Evolutionary conservation across 192 early-diverging fungal species (phyloP), one percentile per base, ranked within the genome.

Genomic region (Coemansia sp.): DNA sequence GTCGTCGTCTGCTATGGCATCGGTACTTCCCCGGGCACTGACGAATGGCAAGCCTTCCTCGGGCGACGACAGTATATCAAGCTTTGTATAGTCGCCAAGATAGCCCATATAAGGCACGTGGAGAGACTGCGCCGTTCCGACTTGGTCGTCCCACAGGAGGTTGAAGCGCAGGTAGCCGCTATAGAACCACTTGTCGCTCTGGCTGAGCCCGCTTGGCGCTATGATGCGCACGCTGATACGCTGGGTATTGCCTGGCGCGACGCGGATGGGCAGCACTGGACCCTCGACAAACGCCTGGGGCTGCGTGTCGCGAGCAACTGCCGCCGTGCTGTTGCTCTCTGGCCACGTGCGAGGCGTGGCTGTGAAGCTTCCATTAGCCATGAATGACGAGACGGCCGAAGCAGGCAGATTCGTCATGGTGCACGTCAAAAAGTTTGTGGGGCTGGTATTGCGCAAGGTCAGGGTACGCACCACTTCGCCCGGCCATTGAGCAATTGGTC

Each of bases 41-140:
- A 83, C 48, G 32, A 66, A 78, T 15, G 81, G 81, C 38, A 83
- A 61, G 5, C 76, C 77, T 44, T 79, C 71, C 11, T 75, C 77
- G 6, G 77, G 81, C 29, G 45, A 67, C 2, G 76, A 75, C 58
- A 83, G 46, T 36, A 83, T 68, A 34, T 78, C 74, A 20, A 71
- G 71, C 71, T 73, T 66, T 46, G 70, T 62, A 40, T 79, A 84
- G 71, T 84, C 70, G n/a, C 82, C 82, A 34, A 79, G 65, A 40
- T 64, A 84, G 10, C 82, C 82, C 45, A 66, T 73, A 38, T 84
- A 84, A 4, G 82, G 82, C 48, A 84, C 71, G 51, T 83, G 76
- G 7, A 84, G 70, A 9, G 70, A 53, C 58, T 79, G 73, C 20
- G 73, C 40, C 0, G 82, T 84, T n/a, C 75, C 80, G 3, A 27